A percentile compares a stretch with the other conserved stretches of the same genome.
These are phyloP conservation scores for Luzula sylvatica DNA, from an alignment of 176 grass and related monocot genomes.

Conservation along the genomic window DNA sequence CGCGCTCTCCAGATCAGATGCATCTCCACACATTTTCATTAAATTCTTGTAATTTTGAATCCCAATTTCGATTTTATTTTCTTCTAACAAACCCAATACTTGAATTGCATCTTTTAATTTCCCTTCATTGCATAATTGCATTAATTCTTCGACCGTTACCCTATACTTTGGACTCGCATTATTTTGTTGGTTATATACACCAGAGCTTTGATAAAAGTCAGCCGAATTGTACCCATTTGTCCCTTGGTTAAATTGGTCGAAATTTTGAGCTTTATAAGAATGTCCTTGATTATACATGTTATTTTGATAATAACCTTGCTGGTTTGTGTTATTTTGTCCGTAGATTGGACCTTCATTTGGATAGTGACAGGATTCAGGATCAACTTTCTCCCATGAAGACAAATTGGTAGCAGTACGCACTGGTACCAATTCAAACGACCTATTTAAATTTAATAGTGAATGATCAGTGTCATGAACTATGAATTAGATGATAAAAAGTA, in stretches of 20 bases:
- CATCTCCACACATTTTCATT: constrained; percentile 71
- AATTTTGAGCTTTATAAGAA: neutral
- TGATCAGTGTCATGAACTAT: too few relatives aligned
- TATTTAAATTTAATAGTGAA: too few relatives aligned
- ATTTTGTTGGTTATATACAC: constrained; percentile 25
- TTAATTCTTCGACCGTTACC: constrained; percentile 74
- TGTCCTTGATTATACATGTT: constrained; percentile 3
- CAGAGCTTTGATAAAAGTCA: constrained; percentile 23
- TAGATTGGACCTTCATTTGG: too few relatives aligned
- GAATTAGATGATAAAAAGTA: too few relatives aligned
- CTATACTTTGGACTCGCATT: constrained; percentile 21
- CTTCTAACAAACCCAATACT: constrained; percentile 39
- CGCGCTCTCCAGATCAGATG: constrained; percentile 45
- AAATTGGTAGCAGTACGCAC: too few relatives aligned
- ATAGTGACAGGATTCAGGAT: too few relatives aligned
- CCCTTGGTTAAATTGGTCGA: constrained; percentile 12
- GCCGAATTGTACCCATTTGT: constrained; percentile 17
- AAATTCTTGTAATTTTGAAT: constrained; percentile 38
- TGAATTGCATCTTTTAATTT: constrained; percentile 77
- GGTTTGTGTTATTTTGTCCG: too few relatives aligned
- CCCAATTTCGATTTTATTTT: constrained; percentile 30
- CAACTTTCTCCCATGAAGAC: too few relatives aligned
- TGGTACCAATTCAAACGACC: too few relatives aligned
- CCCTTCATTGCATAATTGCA: constrained; percentile 55
- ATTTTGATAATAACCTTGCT: constrained; percentile 9